These are phyloP conservation scores for Ustilago tritici DNA, from an alignment of 1,284 basidiomycete genomes.

Conservation along the genomic window DNA sequence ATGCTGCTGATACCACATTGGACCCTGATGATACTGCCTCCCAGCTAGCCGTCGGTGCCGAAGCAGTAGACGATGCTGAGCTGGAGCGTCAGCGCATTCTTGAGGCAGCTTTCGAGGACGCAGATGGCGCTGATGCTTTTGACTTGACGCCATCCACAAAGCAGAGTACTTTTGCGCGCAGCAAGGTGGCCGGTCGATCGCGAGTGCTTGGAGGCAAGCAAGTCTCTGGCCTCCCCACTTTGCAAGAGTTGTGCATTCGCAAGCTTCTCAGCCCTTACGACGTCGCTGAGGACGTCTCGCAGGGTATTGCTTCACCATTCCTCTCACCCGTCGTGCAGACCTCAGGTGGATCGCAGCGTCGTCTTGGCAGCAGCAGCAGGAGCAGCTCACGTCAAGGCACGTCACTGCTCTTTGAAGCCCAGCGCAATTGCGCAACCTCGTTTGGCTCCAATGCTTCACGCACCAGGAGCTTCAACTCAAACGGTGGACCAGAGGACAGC, in stretches of 20 bases:
- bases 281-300: conserved; percentile 23
- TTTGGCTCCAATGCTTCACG: conserved; percentile 44
- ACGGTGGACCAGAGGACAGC: conserved; percentile 41
- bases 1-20: conserved; percentile 18
- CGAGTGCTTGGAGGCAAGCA: conserved; percentile 46
- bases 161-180: conserved; percentile 1
- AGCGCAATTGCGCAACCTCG: conserved; percentile 18
- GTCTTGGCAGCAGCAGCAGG: conserved; percentile 33
- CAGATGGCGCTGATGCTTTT: conserved; percentile 33
- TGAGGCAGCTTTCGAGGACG: conserved; percentile 47
- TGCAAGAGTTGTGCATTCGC: conserved; percentile 61
- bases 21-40: conserved; percentile 18
- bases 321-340: conserved; percentile 41
- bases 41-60: background rate
- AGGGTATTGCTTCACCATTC: conserved; percentile 39
- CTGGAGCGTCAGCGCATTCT: conserved; percentile 47
- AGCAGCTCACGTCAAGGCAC: conserved; percentile 29
- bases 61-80: conserved; percentile 20
- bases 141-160: conserved; percentile 34
- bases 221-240: conserved; percentile 33
- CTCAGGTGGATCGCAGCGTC: conserved; percentile 22
- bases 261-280: conserved; percentile 54
- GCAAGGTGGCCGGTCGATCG: conserved; percentile 36
- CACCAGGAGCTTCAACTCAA: conserved; percentile 41
- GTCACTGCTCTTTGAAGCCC: conserved; percentile 30